These are phyloP conservation scores for Mycena alexandri DNA, from an alignment of 768 basidiomycete species.

Conservation along the genomic window DNA sequence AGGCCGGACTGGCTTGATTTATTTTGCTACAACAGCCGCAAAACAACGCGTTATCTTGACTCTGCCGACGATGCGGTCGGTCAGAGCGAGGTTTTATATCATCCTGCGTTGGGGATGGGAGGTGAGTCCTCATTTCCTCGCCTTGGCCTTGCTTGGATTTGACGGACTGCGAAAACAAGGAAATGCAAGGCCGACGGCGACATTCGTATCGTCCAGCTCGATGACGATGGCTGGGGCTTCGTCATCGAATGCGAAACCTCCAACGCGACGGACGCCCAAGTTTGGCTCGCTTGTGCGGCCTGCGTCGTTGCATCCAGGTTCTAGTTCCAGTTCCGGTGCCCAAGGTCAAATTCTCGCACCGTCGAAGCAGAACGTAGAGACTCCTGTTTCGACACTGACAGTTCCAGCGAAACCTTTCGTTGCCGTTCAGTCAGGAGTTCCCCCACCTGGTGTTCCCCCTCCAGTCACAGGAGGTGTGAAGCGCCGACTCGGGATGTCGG, in stretches of 20 bases:
- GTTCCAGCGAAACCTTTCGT: not conserved
- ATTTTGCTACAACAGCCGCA: slow-evolving; percentile 50
- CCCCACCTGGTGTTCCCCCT: slow-evolving; percentile 1
- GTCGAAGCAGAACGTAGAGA: slow-evolving; percentile 10
- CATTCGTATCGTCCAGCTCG: slow-evolving; percentile 23
- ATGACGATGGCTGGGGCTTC: not conserved
- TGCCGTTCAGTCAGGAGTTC: too few species aligned
- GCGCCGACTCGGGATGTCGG: slow-evolving; percentile 58
- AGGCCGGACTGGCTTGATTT: not conserved
- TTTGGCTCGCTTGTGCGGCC: not conserved
- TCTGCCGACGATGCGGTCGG: slow-evolving; percentile 18
- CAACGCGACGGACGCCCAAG: not conserved
- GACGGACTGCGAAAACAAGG: not conserved
- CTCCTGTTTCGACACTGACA: not conserved
- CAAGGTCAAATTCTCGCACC: slow-evolving; percentile 2
- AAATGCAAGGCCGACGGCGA: slow-evolving; percentile 1
- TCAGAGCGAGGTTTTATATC: slow-evolving; percentile 24
- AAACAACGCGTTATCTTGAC: slow-evolving; percentile 41
- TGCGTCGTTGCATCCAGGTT: not conserved
- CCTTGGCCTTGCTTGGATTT: not conserved
- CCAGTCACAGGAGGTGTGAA: slow-evolving; percentile 53
- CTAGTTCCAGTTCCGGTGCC: not conserved
- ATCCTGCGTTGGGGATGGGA: slow-evolving; percentile 28
- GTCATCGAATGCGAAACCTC: not conserved
- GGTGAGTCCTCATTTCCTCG: slow-evolving; percentile 16